phyloP scores from a whole-genome alignment of 495 filamentous ascomycete species.

The Cercophora newfieldiana region DNA sequence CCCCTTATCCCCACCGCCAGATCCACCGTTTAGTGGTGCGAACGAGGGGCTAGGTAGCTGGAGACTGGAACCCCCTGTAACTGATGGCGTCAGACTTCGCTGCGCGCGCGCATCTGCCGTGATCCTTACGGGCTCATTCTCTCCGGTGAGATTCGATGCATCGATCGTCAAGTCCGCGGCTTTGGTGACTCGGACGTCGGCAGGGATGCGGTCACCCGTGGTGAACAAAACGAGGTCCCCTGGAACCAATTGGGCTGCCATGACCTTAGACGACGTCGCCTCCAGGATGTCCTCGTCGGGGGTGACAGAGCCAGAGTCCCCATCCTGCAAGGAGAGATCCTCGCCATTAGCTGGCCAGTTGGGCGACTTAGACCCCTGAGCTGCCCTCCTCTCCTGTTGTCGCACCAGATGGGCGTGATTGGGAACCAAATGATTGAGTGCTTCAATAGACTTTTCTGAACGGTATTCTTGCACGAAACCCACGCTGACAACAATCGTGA shows the following conservation, averaged over 20 bases:
- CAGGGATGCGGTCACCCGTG: constrained; percentile 93
- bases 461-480: constrained; percentile 97
- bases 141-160: constrained; percentile 94
- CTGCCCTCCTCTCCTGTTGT: constrained; percentile 41
- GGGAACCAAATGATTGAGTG: constrained; percentile 87
- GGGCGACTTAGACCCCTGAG: constrained; percentile 33
- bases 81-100: constrained; percentile 37
- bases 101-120: constrained; percentile 66
- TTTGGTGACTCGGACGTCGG: constrained; percentile 91
- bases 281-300: constrained; percentile 59
- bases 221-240: constrained; percentile 92
- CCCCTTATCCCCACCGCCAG: constrained; percentile 28
- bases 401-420: constrained; percentile 92
- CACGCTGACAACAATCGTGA: constrained; percentile 94
- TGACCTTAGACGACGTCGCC: constrained; percentile 76
- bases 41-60: constrained; percentile 42
- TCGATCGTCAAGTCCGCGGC: constrained; percentile 88
- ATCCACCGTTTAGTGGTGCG: constrained; percentile 21
- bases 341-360: constrained; percentile 46
- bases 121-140: constrained; percentile 90
- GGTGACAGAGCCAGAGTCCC: constrained; percentile 36
- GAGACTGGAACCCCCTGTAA: constrained; percentile 22
- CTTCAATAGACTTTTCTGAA: constrained; percentile 96
- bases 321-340: constrained; percentile 28
- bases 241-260: constrained; percentile 81